Base-by-base conservation (phyloP, 2,329 filamentous ascomycete genomes). In the Neonectria magnoliae region DNA sequence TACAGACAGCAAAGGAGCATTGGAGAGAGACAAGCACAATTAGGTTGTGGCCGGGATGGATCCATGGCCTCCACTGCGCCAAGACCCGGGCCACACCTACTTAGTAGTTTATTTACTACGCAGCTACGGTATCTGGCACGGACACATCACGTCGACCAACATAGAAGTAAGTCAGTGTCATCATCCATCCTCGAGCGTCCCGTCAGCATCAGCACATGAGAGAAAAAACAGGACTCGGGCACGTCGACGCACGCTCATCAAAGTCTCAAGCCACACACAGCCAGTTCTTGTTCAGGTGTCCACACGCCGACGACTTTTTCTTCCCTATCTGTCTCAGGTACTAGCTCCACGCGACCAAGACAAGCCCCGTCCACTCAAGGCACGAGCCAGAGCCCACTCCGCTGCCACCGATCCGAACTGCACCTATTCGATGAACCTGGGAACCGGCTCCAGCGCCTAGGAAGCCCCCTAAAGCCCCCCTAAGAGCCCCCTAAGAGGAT, bases 331-430 rank as follows among this genome's bases (percentile, higher is more conserved):
- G 50, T 60, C 57, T 54, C 57, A 60, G 50, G 57, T 54, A 60
- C 50, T 47, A 54, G 50, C 60, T 52, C 59, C 59, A 51, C 59
- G 53, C 57, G 57, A 60, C 57, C 50, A 55, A 20, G 38, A 42
- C 27, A 29, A 27, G 9, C n/a, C 33, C 36, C 54, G 41, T 47
- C 54, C 54, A 57, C 54, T 27, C 54, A 57, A 33, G 29, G 18
- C 29, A 57, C 42, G 57, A 48, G 33, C 33, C 14, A 33, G 36
- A 52, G 57, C 22, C 57, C 48, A 45, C 57, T 60, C 44, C 20
- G 41, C 48, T 45, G 44, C 41, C 51, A 60, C 57, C 36, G 57
- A 60, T 44, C 25, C 51, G 48, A 42, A 47, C 51, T 31, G 48
- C n/a, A 27, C 20, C 29, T 29, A 29, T 25, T 25, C 25, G 25